Percentiles rank a stretch among this genome's conserved stretches.
Conservation (phyloP, 768 basidiomycete genomes). For the Heimioporus sp. region DNA sequence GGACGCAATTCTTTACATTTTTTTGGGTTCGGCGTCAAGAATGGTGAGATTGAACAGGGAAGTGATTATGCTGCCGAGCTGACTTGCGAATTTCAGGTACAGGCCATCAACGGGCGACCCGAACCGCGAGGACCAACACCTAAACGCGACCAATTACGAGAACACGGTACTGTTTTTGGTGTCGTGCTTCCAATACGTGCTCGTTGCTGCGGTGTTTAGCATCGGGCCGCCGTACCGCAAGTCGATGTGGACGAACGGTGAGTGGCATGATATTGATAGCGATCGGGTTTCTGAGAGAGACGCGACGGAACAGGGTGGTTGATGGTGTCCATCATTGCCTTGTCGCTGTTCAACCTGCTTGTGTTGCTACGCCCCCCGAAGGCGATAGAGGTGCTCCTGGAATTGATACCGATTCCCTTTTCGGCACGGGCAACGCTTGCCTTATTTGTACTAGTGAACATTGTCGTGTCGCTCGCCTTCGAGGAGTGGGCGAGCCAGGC, state of each 20-base stretch:
- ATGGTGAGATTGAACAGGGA: constrained; percentile 52
- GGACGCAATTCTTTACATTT: constrained; percentile 83
- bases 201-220: constrained; percentile 96
- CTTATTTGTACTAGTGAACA: constrained; percentile 64
- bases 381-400: constrained; percentile 58
- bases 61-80: neutral
- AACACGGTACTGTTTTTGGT: constrained; percentile 90
- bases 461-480: constrained; percentile 65
- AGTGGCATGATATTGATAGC: constrained; percentile 19
- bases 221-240: constrained; percentile 97
- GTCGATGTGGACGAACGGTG: constrained; percentile 94
- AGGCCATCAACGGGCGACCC: constrained; percentile 56
- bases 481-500: constrained; percentile 72
- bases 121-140: constrained; percentile 57
- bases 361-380: constrained; percentile 73
- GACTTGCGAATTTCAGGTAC: constrained; percentile 55
- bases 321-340: constrained; percentile 68
- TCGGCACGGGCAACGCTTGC: constrained; percentile 71
- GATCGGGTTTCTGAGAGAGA: neutral
- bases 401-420: constrained; percentile 72
- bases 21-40: constrained; percentile 82
- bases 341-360: constrained; percentile 72
- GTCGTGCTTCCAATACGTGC: constrained; percentile 98
- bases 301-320: constrained; percentile 58
- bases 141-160: constrained; percentile 86